phyloP scores from a whole-genome alignment of 2,329 filamentous ascomycete species.

The Metarhizium humberi region DNA sequence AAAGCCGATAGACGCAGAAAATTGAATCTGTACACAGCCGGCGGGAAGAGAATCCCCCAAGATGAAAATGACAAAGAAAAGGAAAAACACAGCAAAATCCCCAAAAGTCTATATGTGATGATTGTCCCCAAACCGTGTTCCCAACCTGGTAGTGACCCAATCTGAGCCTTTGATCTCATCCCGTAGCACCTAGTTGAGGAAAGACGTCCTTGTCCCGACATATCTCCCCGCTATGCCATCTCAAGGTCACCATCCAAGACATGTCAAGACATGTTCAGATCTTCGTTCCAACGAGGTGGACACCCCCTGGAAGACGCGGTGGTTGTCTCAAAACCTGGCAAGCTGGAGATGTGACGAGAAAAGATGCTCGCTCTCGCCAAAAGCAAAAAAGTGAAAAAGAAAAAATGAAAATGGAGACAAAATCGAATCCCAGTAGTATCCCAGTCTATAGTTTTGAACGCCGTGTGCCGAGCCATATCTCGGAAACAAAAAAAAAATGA shows the following conservation, averaged over 20 bases:
- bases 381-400: slow-evolving; percentile 2
- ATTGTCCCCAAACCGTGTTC: slow-evolving; percentile 2
- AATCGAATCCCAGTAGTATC: slow-evolving; percentile 6
- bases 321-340: slow-evolving; percentile 7
- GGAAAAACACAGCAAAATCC: slow-evolving; percentile 3
- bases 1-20: not conserved
- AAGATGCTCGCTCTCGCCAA: slow-evolving; percentile 3
- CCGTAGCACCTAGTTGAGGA: not conserved
- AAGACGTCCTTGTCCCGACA: slow-evolving; percentile 1
- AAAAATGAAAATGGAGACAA: slow-evolving; percentile 2
- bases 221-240: not conserved
- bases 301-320: not conserved
- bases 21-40: too few species aligned
- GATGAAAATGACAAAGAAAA: not conserved
- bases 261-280: slow-evolving; percentile 17
- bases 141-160: slow-evolving; percentile 1
- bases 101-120: slow-evolving; percentile 10
- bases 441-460: slow-evolving; percentile 25
- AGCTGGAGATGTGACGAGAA: slow-evolving; percentile 9
- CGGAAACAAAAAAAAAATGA: slow-evolving; percentile 2
- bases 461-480: slow-evolving; percentile 16
- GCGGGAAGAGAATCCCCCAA: not conserved
- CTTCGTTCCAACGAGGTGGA: slow-evolving; percentile 17
- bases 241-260: slow-evolving; percentile 18
- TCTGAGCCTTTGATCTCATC: not conserved